Evolutionary conservation across 2,329 filamentous ascomycete species (phyloP), one percentile per base, ranked within the genome.

Genomic region (Sarocladiaceae sp.): DNA sequence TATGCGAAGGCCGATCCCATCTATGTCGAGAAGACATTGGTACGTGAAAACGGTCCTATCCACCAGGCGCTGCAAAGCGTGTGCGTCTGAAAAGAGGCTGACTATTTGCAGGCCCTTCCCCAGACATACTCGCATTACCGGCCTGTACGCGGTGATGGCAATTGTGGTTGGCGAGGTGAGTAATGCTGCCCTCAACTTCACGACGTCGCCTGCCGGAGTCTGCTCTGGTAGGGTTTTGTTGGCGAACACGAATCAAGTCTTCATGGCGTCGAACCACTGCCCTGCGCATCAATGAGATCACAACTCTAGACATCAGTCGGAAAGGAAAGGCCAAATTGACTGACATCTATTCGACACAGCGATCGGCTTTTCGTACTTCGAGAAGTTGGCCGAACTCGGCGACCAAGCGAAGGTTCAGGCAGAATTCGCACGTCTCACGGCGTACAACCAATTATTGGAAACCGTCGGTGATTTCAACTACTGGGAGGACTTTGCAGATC

Each of bases 131-230:
- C 90, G 18, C 86, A 91, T 66, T 96, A 93, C 65, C 89, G 94
- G 52, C 86, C 86, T 11, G 84, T 96, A 66, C 86, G 88, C 69
- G 93, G 94, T 51, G 93, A 97, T 71, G 94, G 94, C 54, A 95
- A 96, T 66, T 97, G 94, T 71, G 94, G 93, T 63, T 97, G 94
- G 93, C 83, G 93, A 86, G 94, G 93, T 97, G 78, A 75, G 85
- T 73, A n/a, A n/a, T n/a, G n/a, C n/a, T n/a, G n/a, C n/a, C n/a
- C n/a, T n/a, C n/a, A n/a, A n/a, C n/a, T n/a, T n/a, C n/a, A n/a
- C n/a, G n/a, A n/a, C n/a, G n/a, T n/a, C n/a, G n/a, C n/a, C n/a
- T n/a, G n/a, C n/a, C n/a, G n/a, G n/a, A n/a, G n/a, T n/a, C n/a
- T n/a, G n/a, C n/a, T n/a, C n/a, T n/a, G n/a, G n/a, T n/a, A n/a